Conservation (phyloP, 2,329 filamentous ascomycete genomes). For the Xylariaceae sp. region DNA sequence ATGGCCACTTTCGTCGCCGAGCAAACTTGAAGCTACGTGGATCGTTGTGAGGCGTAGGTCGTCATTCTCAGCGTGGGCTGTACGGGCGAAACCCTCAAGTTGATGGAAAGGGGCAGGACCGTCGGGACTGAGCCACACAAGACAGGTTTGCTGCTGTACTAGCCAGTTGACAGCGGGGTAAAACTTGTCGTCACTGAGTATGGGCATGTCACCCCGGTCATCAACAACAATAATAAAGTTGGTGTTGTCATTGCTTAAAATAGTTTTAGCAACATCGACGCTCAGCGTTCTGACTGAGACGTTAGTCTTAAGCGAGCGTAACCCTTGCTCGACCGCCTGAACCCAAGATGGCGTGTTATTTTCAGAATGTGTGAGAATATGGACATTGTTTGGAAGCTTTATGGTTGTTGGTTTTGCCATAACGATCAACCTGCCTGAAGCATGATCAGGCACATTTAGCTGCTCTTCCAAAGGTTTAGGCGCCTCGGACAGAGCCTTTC, state of each 20-base stretch:
- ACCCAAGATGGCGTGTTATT: neutral
- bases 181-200: conserved; percentile 8
- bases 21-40: conserved; percentile 12
- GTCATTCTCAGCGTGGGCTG: conserved; percentile 31
- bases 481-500: neutral
- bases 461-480: neutral
- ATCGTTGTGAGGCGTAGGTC: conserved; percentile 24
- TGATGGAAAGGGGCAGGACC: conserved; percentile 23
- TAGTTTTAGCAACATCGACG: neutral
- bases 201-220: conserved; percentile 11
- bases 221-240: conserved; percentile 10
- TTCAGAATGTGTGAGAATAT: conserved; percentile 4
- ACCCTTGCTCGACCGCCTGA: neutral
- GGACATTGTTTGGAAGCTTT: conserved; percentile 1
- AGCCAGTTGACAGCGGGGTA: conserved; percentile 12
- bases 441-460: neutral
- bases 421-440: neutral
- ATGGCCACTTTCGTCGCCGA: neutral
- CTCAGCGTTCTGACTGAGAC: neutral
- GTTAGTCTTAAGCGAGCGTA: neutral
- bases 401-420: neutral
- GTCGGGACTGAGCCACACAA: conserved; percentile 28
- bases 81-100: conserved; percentile 27
- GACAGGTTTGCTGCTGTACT: conserved; percentile 4
- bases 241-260: neutral